Evolutionary conservation across 1,139 yeast species (phyloP), one percentile per base, ranked within the genome.

Genomic region (Taphrina communis): DNA sequence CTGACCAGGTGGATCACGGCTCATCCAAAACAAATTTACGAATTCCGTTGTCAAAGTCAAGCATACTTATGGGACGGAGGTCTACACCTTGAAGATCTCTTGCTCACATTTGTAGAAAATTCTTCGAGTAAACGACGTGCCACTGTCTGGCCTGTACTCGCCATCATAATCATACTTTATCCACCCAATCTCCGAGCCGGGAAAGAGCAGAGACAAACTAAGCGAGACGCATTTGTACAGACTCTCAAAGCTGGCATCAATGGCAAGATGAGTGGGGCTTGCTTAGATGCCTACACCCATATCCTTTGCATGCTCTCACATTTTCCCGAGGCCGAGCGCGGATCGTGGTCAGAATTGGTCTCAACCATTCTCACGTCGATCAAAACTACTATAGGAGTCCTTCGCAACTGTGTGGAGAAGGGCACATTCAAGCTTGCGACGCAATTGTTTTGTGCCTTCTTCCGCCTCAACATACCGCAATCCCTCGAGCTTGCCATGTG

Each of bases 321-420:
- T 21, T 31, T 56, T 21, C 50, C 60, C 19, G 17, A 7, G 35
- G 14, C 31, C 17, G 50, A 56, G 6, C 60, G 14, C 11, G 14
- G 7, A 6, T 17, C 46, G 8, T 25, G 46, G 19, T 8, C 50
- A 9, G 12, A 8, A 19, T 41, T 41, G 31, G 50, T 56, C n/a
- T 31, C 60, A 25, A 35, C 31, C 7, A 39, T 39, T 41, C 46
- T 56, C 50, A 12, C 50, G 11, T 38, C 50, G 9, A 42, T 59
- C n/a, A n/a, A 25, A 39, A 44, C 25, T 7, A 14, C 66, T 48
- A n/a, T 51, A 19, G 52, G 57, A 21, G 38, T 52, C 35, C 36
- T 48, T 39, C 48, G 69, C 36, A 41, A 66, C 48, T n/a, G 66
- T 50, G 39, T 41, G 17, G 52, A 42, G 38, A 46, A 66, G 61